phyloP scores from a whole-genome alignment of 2,329 filamentous ascomycete genomes.

The Colletotrichum neosansevieriae region DNA sequence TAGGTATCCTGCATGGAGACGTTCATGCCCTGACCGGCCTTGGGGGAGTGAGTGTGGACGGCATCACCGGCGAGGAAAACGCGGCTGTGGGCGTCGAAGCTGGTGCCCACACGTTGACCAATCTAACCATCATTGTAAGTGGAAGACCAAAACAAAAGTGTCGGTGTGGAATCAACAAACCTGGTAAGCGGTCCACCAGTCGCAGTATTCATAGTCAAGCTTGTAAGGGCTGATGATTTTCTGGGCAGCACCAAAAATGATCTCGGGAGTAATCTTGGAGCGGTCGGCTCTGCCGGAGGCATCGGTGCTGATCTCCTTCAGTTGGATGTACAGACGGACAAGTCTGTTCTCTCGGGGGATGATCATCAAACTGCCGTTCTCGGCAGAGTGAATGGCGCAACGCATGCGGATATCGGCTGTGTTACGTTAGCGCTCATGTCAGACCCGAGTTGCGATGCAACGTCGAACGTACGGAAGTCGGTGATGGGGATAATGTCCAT shows the following conservation, averaged over 20 bases:
- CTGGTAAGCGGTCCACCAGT: conserved; percentile 77
- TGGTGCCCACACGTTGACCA: conserved; percentile 71
- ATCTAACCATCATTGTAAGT: conserved; percentile 65
- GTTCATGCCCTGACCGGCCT: conserved; percentile 80
- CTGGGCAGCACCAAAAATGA: conserved; percentile 71
- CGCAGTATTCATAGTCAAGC: conserved; percentile 70
- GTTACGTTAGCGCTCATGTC: background rate
- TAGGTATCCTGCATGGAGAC: conserved; percentile 75
- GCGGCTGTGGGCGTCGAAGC: conserved; percentile 66
- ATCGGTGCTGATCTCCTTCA: conserved; percentile 61
- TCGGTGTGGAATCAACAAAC: conserved; percentile 48
- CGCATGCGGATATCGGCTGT: conserved; percentile 66
- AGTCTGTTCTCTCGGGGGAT: conserved; percentile 74
- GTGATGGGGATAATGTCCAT: conserved; percentile 53
- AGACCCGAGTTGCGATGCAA: background rate
- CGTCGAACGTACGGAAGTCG: conserved; percentile 57
- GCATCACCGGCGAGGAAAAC: conserved; percentile 80
- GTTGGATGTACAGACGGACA: conserved; percentile 74
- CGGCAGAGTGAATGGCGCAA: conserved; percentile 68
- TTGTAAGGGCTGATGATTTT: conserved; percentile 76
- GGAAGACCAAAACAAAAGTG: rapidly evolving
- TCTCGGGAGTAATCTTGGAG: conserved; percentile 71
- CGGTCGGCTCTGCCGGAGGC: conserved; percentile 63
- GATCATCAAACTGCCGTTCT: conserved; percentile 71
- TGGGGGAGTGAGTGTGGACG: conserved; percentile 67